Evolutionary conservation across 2,329 filamentous ascomycete genomes (phyloP).

Genomic region (Aspergillus pseudoglaucus): DNA sequence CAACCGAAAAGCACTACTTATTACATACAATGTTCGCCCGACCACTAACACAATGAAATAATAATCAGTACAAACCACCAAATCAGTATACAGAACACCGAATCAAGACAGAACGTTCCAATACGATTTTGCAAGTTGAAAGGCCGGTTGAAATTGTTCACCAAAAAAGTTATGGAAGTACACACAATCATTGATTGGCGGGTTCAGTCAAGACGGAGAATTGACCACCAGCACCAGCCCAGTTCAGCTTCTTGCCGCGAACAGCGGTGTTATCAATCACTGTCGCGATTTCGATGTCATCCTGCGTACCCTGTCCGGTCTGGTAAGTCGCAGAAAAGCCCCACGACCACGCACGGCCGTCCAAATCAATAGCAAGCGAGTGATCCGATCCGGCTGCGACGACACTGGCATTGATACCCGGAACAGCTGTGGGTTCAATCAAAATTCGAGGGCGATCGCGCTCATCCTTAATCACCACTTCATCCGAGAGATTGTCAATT

Average conservation of each 20-base stretch:
- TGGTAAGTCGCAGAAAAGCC: constrained; percentile 77
- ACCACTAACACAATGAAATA: not conserved
- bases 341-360: constrained; percentile 70
- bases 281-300: constrained; percentile 72
- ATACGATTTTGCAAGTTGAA: no score
- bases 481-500: constrained; percentile 48
- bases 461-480: constrained; percentile 59
- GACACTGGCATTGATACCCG: constrained; percentile 51
- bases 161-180: not conserved
- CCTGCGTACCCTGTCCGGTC: constrained; percentile 68
- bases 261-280: constrained; percentile 80
- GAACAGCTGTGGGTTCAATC: constrained; percentile 56
- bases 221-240: constrained; percentile 82
- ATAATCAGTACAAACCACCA: not conserved
- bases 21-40: not conserved
- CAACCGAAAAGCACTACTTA: not conserved
- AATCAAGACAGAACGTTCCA: not conserved
- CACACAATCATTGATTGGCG: constrained; percentile 9
- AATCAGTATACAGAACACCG: not conserved
- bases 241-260: constrained; percentile 65
- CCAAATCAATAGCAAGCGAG: constrained; percentile 61
- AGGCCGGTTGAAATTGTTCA: not conserved
- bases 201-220: constrained; percentile 45
- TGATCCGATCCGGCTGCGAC: constrained; percentile 66
- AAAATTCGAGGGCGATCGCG: constrained; percentile 64